Evolutionary conservation across 352 stramenopile genomes (phyloP).

Genomic region (Pythium sp.): DNA sequence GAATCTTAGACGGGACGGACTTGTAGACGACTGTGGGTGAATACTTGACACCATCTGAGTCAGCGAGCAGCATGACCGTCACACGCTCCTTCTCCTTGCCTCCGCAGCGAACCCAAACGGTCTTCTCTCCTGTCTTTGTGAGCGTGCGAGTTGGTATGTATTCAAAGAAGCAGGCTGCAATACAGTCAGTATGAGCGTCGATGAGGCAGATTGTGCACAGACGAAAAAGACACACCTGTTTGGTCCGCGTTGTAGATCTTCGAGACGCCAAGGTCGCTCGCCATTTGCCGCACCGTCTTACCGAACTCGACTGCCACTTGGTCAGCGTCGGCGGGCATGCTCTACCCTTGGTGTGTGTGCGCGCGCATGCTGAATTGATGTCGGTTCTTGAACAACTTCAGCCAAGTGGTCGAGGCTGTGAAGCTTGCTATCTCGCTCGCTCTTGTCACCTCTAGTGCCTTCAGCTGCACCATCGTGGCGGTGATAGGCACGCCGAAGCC

Average conservation of each 20-base stretch:
- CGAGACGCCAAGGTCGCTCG: background rate
- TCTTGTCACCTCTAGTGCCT: background rate
- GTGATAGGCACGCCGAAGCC: background rate
- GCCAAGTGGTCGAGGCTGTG: no score
- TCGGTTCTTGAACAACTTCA: no score
- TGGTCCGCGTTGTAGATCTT: constrained; percentile 3
- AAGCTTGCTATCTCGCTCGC: no score
- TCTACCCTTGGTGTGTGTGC: background rate
- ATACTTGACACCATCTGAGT: background rate
- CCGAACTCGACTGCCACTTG: background rate
- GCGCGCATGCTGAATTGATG: background rate
- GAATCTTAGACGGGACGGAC: background rate
- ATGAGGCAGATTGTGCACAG: no score
- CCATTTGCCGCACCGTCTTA: background rate
- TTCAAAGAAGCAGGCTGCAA: constrained; percentile 2
- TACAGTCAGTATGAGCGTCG: background rate
- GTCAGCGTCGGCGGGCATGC: background rate
- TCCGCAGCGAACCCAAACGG: background rate
- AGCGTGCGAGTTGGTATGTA: background rate
- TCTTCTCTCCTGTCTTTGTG: background rate
- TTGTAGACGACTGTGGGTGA: background rate
- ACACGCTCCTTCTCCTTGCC: background rate
- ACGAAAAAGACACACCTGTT: background rate
- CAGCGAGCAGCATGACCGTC: background rate
- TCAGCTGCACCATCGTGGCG: background rate